These are phyloP conservation scores for Aspergillus unguis DNA, from an alignment of 2,329 filamentous ascomycete species.

Conservation along the genomic window DNA sequence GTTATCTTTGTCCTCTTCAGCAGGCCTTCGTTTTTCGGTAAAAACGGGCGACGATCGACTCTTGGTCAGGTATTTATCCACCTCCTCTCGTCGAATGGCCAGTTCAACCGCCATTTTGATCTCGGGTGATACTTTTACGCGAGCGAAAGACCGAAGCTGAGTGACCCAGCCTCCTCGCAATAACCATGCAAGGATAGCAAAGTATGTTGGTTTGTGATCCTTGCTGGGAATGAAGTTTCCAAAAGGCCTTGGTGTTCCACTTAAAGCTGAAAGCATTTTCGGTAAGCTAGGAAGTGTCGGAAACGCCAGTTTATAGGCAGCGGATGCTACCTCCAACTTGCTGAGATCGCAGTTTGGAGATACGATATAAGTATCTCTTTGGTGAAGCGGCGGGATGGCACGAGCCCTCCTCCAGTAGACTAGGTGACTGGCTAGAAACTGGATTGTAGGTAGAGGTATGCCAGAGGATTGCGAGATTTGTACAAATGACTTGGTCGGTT, in stretches of 20 bases:
- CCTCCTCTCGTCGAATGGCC: conserved; percentile 64
- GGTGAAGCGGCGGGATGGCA: conserved; percentile 84
- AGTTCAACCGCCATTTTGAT: conserved; percentile 78
- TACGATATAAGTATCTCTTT: conserved; percentile 84
- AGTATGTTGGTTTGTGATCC: conserved; percentile 80
- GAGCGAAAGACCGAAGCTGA: conserved; percentile 86
- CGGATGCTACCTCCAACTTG: conserved; percentile 65
- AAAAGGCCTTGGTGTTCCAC: conserved; percentile 75
- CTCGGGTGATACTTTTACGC: conserved; percentile 78
- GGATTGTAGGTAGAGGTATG: conserved; percentile 75
- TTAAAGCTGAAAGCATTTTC: conserved; percentile 82
- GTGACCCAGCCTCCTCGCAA: conserved; percentile 91
- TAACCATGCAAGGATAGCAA: conserved; percentile 89
- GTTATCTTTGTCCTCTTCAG: conserved; percentile 14
- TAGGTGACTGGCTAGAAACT: conserved; percentile 85
- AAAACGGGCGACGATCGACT: conserved; percentile 19
- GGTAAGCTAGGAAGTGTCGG: conserved; percentile 78
- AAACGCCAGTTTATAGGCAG: conserved; percentile 73
- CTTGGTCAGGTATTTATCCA: conserved; percentile 41
- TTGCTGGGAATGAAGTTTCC: conserved; percentile 81
- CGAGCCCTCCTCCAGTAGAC: conserved; percentile 95
- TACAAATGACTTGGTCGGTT: conserved; percentile 66
- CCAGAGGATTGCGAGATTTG: conserved; percentile 60
- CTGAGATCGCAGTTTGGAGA: conserved; percentile 82
- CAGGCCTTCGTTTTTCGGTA: conserved; percentile 8